These are phyloP conservation scores for Kwoniella sp. DNA, from an alignment of 768 basidiomycete species.

Conservation along the genomic window DNA sequence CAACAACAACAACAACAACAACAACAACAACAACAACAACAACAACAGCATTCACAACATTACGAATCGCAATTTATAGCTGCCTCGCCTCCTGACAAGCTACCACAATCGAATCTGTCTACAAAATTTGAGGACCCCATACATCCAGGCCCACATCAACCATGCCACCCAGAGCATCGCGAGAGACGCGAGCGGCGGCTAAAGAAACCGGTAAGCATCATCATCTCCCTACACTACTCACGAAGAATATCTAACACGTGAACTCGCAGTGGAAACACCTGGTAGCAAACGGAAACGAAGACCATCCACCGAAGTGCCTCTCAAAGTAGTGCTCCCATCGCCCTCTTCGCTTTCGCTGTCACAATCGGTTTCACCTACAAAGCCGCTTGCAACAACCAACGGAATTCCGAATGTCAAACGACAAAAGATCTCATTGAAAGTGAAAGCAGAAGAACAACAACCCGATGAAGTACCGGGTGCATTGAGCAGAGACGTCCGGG, in stretches of 20 bases:
- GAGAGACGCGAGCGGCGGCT: background rate
- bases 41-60: too few relatives aligned
- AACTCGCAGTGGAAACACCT: slow-evolving; percentile 10
- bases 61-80: too few relatives aligned
- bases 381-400: background rate
- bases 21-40: too few relatives aligned
- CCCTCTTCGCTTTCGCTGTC: slow-evolving; percentile 4
- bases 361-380: slow-evolving; percentile 7
- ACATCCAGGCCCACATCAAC: too few relatives aligned
- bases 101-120: too few relatives aligned
- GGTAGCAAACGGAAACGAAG: slow-evolving; percentile 28
- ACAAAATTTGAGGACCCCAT: too few relatives aligned
- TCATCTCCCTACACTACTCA: background rate
- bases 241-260: background rate
- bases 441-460: slow-evolving; percentile 3
- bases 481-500: slow-evolving; percentile 25
- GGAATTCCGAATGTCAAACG: slow-evolving; percentile 9
- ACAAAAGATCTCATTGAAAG: slow-evolving; percentile 8
- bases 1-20: too few relatives aligned
- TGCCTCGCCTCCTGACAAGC: too few relatives aligned
- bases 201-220: slow-evolving; percentile 11
- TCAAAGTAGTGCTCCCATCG: slow-evolving; percentile 18
- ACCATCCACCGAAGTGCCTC: slow-evolving; percentile 12
- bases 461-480: background rate
- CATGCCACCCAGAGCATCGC: background rate